Evolutionary conservation across 2,329 filamentous ascomycete species (phyloP), one percentile per base, ranked within the genome.

Genomic region (Pseudodiploospora longispora): DNA sequence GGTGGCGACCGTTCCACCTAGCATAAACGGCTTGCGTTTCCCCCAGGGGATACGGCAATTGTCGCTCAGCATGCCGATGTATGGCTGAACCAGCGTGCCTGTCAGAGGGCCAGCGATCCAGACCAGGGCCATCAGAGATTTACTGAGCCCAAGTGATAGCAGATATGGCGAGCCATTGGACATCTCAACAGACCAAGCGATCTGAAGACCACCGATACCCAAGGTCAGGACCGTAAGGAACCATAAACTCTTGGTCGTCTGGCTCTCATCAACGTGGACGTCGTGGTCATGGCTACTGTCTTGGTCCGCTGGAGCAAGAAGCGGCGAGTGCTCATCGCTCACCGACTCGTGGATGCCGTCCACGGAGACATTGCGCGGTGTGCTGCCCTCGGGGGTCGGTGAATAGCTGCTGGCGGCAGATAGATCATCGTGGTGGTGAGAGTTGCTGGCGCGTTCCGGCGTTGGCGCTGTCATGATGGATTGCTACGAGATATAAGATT

Each of bases 141-240:
- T 90, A 73, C 82, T 88, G 64, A 93, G 74, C 8, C 87, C 87
- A 30, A 93, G 76, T 1, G 86, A 89, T 35, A 91, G 69, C 35
- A 93, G 69, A 58, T 85, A 93, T 5, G 87, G 86, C 42, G 91
- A 95, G 55, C 90, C 90, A 69, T 95, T 91, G 43, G 89, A 95
- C 36, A 95, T 74, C 64, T 97, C 91, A 36, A 95, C 89, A 1
- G 90, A 90, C 91, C 91, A 97, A 29, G 91, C 89, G 54, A 97
- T 85, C 67, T 97, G 91, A 50, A 97, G 71, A 27, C 87, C 91
- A 48, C 87, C 87, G 53, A 95, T 86, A 59, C 86, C 82, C 49
- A 96, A 72, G 6, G 91, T 95, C 63, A 97, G 69, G 50, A 95
- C 70, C 53, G 94, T 78, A 55, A 97, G 72, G 64, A 95, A 95